Evolutionary conservation across 345 rosid genomes (phyloP).

Genomic region (Anacardium occidentale): DNA sequence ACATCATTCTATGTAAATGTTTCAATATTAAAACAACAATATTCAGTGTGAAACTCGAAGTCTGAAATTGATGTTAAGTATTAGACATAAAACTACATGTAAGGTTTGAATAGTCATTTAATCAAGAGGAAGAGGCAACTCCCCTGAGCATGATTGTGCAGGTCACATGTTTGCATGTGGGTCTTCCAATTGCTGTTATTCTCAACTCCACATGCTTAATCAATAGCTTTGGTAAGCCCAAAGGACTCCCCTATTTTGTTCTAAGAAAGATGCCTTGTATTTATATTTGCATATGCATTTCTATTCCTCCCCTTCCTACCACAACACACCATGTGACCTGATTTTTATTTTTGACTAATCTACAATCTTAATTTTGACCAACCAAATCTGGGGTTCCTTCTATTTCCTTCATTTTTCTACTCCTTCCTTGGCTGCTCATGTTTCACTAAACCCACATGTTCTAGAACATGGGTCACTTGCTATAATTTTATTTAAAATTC

Average conservation of each 20-base stretch:
- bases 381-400: conserved; percentile 13
- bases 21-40: no score
- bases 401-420: no score
- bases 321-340: conserved; percentile 49
- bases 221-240: conserved; percentile 19
- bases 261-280: conserved; percentile 25
- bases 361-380: conserved; percentile 27
- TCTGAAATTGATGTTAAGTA: not conserved
- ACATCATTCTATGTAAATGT: conserved; percentile 1
- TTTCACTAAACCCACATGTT: no score
- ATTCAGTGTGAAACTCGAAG: not conserved
- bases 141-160: conserved; percentile 36
- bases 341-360: conserved; percentile 34
- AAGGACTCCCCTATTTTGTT: not conserved
- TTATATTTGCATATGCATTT: not conserved
- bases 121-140: not conserved
- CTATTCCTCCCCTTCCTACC: not conserved
- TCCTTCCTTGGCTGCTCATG: no score
- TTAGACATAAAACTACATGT: not conserved
- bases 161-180: conserved; percentile 53
- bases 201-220: conserved; percentile 34
- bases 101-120: conserved; percentile 16
- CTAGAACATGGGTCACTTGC: no score
- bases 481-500: no score
- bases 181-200: conserved; percentile 34